Conservation (phyloP, 208 protist species). For the Leishmania tropica region DNA sequence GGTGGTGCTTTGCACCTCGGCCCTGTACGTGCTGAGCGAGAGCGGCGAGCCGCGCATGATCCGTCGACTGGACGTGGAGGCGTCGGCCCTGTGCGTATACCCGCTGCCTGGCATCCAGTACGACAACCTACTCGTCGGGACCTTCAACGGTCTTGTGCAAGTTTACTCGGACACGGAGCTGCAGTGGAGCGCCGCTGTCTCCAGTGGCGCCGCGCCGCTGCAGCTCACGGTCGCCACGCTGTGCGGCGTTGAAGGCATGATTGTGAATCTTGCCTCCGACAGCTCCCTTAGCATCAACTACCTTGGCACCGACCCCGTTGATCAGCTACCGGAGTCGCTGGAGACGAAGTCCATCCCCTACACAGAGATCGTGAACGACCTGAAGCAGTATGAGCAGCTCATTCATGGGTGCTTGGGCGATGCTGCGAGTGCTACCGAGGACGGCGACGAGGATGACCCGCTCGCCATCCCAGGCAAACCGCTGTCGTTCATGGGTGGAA, state of each 20-base stretch:
- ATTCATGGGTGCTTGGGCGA: conserved; percentile 48
- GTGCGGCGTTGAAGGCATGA: conserved; percentile 74
- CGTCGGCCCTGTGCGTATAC: conserved; percentile 63
- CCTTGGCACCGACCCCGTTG: conserved; percentile 93
- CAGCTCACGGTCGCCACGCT: conserved; percentile 62
- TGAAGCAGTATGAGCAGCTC: conserved; percentile 63
- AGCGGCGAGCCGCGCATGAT: conserved; percentile 50
- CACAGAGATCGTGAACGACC: conserved; percentile 82
- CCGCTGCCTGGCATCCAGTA: conserved; percentile 39
- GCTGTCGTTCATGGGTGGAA: background rate
- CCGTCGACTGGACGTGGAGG: conserved; percentile 80
- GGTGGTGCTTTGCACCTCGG: conserved; percentile 79
- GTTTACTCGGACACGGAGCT: conserved; percentile 87
- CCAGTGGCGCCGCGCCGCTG: conserved; percentile 45
- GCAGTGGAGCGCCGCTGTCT: conserved; percentile 87
- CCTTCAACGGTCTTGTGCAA: conserved; percentile 62
- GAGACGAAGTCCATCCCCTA: conserved; percentile 84
- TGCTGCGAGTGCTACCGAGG: background rate
- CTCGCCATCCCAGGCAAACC: background rate
- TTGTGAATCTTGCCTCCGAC: conserved; percentile 71
- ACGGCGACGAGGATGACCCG: conserved; percentile 14
- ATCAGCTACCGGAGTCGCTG: conserved; percentile 65
- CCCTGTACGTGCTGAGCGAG: conserved; percentile 70
- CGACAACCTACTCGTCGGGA: conserved; percentile 89
- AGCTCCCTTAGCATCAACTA: conserved; percentile 85